Evolutionary conservation across 2,329 filamentous ascomycete genomes (phyloP), one percentile per base, ranked within the genome.

Genomic region (Fragosphaeria purpurea): DNA sequence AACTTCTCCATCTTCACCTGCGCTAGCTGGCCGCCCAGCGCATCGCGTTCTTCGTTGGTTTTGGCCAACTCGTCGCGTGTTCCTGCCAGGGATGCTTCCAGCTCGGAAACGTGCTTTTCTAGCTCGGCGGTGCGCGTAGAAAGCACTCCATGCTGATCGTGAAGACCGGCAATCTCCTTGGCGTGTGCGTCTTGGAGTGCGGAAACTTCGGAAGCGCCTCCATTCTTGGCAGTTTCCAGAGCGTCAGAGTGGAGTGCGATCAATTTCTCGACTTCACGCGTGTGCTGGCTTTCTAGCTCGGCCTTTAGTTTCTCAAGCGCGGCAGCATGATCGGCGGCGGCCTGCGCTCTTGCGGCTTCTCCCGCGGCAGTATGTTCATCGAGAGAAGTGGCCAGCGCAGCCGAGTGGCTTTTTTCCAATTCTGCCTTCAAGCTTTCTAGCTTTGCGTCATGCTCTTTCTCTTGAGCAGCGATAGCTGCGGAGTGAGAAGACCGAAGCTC

Each of bases 1-100:
- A 78, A 75, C 53, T 77, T 77, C 50, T 75, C 74, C 68, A 80
- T 79, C 69, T 81, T 81, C 56, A 77, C 76, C 46, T 74, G 69
- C 2, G 75, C 78, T 41, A 82, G 73, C 57, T 75, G 70, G 57
- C 74, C 73, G 50, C 72, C 70, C 55, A 80, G 62, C 31, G 72
- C 68, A 55, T 72, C 69, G 35, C 70, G 61, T 56, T 81, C 77
- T 33, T 67, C 63, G 55, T 76, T 66, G 3, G 69, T 62, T 59
- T 73, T 72, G 47, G 61, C 64, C 12, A 77, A 64, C 22, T 70
- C 65, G 38, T 68, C 66, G 56, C 73, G 69, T 32, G 61, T 56
- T 10, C 64, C 56, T 2, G 58, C 60, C 33, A 70, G 58, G 31
- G 71, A 61, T 7, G 58, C 58, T 48, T 72, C 64, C 10, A 69